Evolutionary conservation across 1,284 basidiomycete species (phyloP).

Genomic region (Ceratobasidium papillatum): DNA sequence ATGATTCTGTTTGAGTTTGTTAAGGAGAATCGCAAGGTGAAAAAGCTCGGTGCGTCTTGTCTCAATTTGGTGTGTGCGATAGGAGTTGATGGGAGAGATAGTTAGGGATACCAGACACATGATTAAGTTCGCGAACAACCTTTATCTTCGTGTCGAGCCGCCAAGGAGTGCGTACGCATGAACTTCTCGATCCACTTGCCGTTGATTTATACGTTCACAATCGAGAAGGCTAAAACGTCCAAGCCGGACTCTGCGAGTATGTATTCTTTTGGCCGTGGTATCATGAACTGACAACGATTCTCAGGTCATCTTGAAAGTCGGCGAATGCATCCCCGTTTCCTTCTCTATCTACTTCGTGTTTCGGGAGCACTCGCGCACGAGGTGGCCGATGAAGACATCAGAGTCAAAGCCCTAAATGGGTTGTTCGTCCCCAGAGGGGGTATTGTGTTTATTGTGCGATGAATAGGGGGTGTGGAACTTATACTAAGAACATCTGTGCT

Average conservation of each 20-base stretch:
- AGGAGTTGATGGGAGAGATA: slow-evolving; percentile 48
- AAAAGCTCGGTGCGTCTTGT: slow-evolving; percentile 84
- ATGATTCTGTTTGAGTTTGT: slow-evolving; percentile 97
- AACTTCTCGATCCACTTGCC: slow-evolving; percentile 93
- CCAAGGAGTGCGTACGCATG: slow-evolving; percentile 96
- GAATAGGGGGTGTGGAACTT: slow-evolving; percentile 50
- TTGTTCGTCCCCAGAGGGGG: slow-evolving; percentile 97
- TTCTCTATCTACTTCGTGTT: slow-evolving; percentile 94
- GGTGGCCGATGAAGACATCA: slow-evolving; percentile 97
- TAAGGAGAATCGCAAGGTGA: slow-evolving; percentile 92
- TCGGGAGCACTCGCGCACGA: slow-evolving; percentile 94
- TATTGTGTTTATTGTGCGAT: slow-evolving; percentile 87
- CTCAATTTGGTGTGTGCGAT: neutral
- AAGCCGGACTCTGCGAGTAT: slow-evolving; percentile 91
- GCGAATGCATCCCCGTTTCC: slow-evolving; percentile 97
- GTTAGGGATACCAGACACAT: slow-evolving; percentile 99
- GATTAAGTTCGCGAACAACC: slow-evolving; percentile 99
- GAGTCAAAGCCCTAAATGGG: slow-evolving; percentile 93
- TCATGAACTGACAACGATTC: neutral
- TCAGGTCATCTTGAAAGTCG: slow-evolving; percentile 91
- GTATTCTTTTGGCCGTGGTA: slow-evolving; percentile 39
- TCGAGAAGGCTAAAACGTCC: slow-evolving; percentile 96
- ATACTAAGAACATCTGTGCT: slow-evolving; percentile 94
- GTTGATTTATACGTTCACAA: slow-evolving; percentile 96
- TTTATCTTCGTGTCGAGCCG: slow-evolving; percentile 96